Conservation (phyloP, 192 early-diverging fungal genomes). For the Borealophlyctis nickersoniae region DNA sequence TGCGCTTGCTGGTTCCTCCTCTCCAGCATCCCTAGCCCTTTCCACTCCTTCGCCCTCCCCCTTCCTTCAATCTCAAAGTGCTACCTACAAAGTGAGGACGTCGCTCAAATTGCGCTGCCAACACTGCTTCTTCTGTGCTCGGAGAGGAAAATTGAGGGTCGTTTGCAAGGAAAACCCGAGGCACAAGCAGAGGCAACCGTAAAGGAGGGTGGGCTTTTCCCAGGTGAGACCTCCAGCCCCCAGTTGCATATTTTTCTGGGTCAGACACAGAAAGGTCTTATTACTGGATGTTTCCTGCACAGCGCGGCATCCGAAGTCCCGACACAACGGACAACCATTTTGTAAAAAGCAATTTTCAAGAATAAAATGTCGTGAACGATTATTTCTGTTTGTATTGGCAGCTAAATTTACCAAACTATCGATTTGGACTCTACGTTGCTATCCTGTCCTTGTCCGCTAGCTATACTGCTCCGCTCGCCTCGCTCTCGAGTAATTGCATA, state of each 20-base stretch:
- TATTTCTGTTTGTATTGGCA: no score
- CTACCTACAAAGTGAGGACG: conserved; percentile 77
- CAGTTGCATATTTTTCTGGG: no score
- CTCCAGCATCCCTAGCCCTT: background rate
- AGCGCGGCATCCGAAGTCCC: background rate
- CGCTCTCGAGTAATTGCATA: conserved; percentile 22
- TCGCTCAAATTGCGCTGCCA: conserved; percentile 89
- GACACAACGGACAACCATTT: background rate
- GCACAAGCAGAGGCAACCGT: conserved; percentile 90
- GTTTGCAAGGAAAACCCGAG: conserved; percentile 87
- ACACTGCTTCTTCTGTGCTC: conserved; percentile 79
- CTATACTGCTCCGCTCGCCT: no score
- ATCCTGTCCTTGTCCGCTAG: no score
- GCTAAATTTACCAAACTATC: no score
- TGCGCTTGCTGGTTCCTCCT: background rate
- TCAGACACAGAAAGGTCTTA: no score
- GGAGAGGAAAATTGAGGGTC: conserved; percentile 82
- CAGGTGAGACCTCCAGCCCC: no score
- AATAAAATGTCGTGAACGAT: background rate
- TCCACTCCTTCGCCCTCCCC: background rate
- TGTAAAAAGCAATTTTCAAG: background rate
- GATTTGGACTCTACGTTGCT: no score
- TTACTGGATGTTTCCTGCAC: background rate
- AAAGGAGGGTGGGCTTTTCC: conserved; percentile 2
- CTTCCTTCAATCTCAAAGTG: background rate